These are phyloP conservation scores for Gossypium davidsonii DNA, from an alignment of 441 rosid species.

Conservation along the genomic window DNA sequence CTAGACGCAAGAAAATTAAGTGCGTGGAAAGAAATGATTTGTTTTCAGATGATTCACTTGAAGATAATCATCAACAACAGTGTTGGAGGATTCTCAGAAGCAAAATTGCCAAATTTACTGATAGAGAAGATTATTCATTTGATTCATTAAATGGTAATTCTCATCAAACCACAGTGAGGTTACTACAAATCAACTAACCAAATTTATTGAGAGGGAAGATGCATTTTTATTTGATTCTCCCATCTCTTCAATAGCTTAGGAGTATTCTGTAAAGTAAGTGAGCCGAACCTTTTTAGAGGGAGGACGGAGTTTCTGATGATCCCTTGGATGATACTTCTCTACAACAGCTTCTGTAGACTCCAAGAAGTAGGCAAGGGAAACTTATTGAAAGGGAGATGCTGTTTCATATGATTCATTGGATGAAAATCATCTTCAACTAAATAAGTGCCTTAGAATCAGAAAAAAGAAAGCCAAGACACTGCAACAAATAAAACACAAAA, in stretches of 20 bases:
- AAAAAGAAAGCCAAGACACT: constrained; percentile 19
- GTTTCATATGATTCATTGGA: constrained; percentile 39
- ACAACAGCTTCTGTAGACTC: constrained; percentile 24
- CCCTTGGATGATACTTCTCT: constrained; percentile 26
- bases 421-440: constrained; percentile 14
- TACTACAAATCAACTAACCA: too few species aligned
- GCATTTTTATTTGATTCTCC: too few species aligned
- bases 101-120: constrained; percentile 23
- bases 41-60: constrained; percentile 38
- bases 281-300: constrained; percentile 30
- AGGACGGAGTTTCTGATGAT: constrained; percentile 37
- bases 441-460: constrained; percentile 21
- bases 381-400: constrained; percentile 30
- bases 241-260: too few species aligned
- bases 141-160: too few species aligned
- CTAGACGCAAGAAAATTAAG: constrained; percentile 18
- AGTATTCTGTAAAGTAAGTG: constrained; percentile 33
- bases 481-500: constrained; percentile 33
- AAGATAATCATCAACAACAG: constrained; percentile 20
- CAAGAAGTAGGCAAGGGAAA: constrained; percentile 24
- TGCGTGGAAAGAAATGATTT: constrained; percentile 33
- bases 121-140: not conserved
- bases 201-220: too few species aligned
- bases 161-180: too few species aligned
- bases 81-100: constrained; percentile 15